phyloP scores from a whole-genome alignment of 441 rosid species.

The Populus tomentosa region DNA sequence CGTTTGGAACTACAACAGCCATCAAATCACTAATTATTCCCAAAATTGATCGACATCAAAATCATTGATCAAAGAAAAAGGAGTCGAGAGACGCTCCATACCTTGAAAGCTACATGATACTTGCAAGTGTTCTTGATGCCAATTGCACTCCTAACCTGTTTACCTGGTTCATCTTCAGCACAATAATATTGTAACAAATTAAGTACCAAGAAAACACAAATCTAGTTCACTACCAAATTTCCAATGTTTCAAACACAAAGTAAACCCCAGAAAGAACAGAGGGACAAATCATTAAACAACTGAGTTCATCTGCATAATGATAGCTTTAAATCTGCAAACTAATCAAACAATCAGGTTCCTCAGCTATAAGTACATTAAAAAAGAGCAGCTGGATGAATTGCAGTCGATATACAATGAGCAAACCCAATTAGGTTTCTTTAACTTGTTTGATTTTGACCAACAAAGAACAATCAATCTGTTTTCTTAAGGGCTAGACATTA shows the following conservation, averaged over 20 bases:
- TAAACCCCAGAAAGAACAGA: neutral
- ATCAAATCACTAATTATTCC: neutral
- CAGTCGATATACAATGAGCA: neutral
- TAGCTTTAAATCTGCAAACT: neutral
- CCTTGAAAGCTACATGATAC: slow-evolving; percentile 92
- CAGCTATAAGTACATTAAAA: neutral
- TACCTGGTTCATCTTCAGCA: slow-evolving; percentile 89
- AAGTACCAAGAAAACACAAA: slow-evolving; percentile 15
- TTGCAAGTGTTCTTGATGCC: slow-evolving; percentile 86
- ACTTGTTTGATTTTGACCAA: neutral
- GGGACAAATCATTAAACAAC: neutral
- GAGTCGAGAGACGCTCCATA: slow-evolving; percentile 19
- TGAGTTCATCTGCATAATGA: neutral
- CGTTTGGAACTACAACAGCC: slow-evolving; percentile 54
- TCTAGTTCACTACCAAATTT: neutral
- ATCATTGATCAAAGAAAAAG: neutral
- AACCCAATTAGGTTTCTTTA: neutral
- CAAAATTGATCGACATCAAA: neutral
- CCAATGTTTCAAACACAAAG: neutral
- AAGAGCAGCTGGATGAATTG: slow-evolving; percentile 1
- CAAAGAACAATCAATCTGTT: neutral
- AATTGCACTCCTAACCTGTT: slow-evolving; percentile 92
- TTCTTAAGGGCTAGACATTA: neutral
- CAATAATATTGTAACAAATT: slow-evolving; percentile 19
- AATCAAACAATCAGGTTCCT: neutral